These are phyloP conservation scores for Candida alai DNA, from an alignment of 805 yeast genomes.

Conservation along the genomic window DNA sequence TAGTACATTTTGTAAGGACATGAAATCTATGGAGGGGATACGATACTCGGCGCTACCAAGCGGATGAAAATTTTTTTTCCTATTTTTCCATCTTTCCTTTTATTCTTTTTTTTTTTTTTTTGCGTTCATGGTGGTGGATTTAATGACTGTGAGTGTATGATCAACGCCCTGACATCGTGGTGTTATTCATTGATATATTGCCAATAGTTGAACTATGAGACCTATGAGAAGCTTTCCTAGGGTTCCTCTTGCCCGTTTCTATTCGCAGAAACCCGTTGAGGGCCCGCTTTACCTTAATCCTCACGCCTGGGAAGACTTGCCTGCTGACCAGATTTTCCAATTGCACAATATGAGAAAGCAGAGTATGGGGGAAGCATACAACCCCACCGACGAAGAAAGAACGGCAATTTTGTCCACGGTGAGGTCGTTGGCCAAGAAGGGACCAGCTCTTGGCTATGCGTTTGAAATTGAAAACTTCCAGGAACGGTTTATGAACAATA, in stretches of 20 bases:
- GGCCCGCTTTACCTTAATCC: conserved; percentile 53
- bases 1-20: too few relatives aligned
- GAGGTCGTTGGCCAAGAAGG: conserved; percentile 23
- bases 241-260: background rate
- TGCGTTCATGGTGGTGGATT: too few relatives aligned
- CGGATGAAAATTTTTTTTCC: too few relatives aligned
- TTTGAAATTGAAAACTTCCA: conserved; percentile 42
- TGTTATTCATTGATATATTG: too few relatives aligned
- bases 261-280: background rate
- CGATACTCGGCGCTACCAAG: too few relatives aligned
- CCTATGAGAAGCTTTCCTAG: background rate
- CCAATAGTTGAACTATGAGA: too few relatives aligned
- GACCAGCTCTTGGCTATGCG: conserved; percentile 35
- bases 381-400: conserved; percentile 62
- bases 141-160: too few relatives aligned
- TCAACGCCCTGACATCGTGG: too few relatives aligned
- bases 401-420: conserved; percentile 40
- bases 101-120: too few relatives aligned
- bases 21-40: too few relatives aligned
- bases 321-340: conserved; percentile 57
- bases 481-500: conserved; percentile 39
- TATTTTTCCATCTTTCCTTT: too few relatives aligned
- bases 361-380: conserved; percentile 38
- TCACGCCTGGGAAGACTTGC: conserved; percentile 65
- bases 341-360: conserved; percentile 58